Evolutionary conservation across 2,329 filamentous ascomycete genomes (phyloP).

Genomic region (Hypoxylon rubiginosum): DNA sequence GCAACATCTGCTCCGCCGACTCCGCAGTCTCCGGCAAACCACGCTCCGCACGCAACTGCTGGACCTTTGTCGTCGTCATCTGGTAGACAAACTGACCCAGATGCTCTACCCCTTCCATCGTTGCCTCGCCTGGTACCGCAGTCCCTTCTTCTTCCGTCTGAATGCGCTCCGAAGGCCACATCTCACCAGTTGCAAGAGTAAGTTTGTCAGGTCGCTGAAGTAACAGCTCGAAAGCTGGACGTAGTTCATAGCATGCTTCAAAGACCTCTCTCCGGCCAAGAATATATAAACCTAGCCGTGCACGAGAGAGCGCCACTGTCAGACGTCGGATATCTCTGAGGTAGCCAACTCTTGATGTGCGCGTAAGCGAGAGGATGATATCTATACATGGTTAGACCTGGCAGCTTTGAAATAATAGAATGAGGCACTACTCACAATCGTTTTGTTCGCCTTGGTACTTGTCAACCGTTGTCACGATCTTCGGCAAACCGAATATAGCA

Average conservation of each 20-base stretch:
- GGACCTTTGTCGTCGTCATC: constrained; percentile 80
- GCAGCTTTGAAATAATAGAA: neutral
- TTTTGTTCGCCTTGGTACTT: constrained; percentile 99
- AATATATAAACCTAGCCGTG: constrained; percentile 91
- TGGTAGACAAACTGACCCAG: constrained; percentile 96
- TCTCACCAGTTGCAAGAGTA: constrained; percentile 84
- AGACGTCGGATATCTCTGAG: constrained; percentile 92
- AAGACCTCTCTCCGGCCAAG: constrained; percentile 91
- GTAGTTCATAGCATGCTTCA: constrained; percentile 87
- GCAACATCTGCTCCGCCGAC: constrained; percentile 37
- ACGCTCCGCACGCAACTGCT: constrained; percentile 62
- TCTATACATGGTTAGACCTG: constrained; percentile 64
- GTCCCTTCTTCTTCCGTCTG: constrained; percentile 62
- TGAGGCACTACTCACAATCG: constrained; percentile 78
- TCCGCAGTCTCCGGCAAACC: constrained; percentile 47
- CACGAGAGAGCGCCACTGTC: constrained; percentile 93
- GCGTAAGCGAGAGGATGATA: constrained; percentile 91
- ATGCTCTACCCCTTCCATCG: constrained; percentile 94
- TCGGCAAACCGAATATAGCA: constrained; percentile 87
- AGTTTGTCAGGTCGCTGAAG: constrained; percentile 85
- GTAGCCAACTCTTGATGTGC: constrained; percentile 91
- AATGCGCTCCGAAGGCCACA: constrained; percentile 78
- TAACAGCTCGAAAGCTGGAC: constrained; percentile 85
- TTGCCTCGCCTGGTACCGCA: constrained; percentile 68
- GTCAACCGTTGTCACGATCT: constrained; percentile 93